Conservation (phyloP, 257 asterid genomes). For the Solanum sejunctum region DNA sequence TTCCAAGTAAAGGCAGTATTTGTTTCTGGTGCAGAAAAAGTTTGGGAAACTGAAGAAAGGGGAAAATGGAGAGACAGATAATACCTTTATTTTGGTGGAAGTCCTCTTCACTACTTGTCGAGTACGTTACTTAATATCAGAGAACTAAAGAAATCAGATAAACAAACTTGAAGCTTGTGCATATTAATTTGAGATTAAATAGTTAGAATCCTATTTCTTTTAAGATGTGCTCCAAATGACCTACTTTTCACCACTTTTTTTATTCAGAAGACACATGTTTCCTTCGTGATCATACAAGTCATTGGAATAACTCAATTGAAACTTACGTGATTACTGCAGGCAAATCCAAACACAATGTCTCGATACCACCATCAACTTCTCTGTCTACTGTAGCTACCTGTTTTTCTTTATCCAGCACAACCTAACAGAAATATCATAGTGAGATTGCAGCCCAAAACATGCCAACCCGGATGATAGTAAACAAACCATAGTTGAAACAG, state of each 20-base stretch:
- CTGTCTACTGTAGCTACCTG: constrained; percentile 69
- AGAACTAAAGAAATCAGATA: background rate
- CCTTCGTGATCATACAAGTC: background rate
- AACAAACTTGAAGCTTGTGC: background rate
- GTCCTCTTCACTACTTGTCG: background rate
- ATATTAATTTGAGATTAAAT: background rate
- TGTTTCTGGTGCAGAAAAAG: background rate
- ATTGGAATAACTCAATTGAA: background rate
- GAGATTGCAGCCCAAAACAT: background rate
- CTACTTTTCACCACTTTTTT: background rate
- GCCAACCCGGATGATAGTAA: background rate
- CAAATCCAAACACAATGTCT: constrained; percentile 70
- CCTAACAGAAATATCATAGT: constrained; percentile 27
- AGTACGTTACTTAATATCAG: background rate
- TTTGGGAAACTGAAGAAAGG: background rate
- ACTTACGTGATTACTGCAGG: constrained; percentile 98
- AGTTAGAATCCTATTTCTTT: background rate
- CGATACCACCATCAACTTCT: constrained; percentile 98
- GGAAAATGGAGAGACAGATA: background rate
- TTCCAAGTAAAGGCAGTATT: background rate
- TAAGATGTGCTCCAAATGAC: background rate
- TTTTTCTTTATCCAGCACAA: constrained; percentile 61
- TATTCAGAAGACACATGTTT: background rate
- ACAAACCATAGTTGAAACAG: background rate
- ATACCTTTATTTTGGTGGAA: background rate